These are phyloP conservation scores for Ensete glaucum DNA, from an alignment of 176 grass and related monocot genomes.

Conservation along the genomic window DNA sequence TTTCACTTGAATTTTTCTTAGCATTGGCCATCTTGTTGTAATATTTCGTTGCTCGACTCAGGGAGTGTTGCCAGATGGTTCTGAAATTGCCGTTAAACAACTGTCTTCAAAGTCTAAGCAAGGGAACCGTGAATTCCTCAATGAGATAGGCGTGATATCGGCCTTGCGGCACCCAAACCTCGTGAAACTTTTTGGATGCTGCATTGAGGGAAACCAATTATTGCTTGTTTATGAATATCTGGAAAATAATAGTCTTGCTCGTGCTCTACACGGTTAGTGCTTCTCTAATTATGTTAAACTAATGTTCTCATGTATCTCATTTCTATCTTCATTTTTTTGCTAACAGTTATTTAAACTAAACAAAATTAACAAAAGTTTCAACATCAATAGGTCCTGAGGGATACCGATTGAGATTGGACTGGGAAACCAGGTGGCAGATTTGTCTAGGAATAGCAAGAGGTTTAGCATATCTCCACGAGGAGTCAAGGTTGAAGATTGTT, in stretches of 20 bases:
- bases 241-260: slow-evolving; percentile 20
- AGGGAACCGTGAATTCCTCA: slow-evolving; percentile 16
- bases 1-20: not conserved
- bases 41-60: not conserved
- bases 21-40: not conserved
- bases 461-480: slow-evolving; percentile 82
- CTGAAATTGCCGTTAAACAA: slow-evolving; percentile 10
- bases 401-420: slow-evolving; percentile 53
- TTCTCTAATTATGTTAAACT: not conserved
- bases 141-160: slow-evolving; percentile 15
- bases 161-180: slow-evolving; percentile 15
- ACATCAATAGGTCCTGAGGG: slow-evolving; percentile 37
- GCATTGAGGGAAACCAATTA: slow-evolving; percentile 12
- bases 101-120: slow-evolving; percentile 17
- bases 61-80: slow-evolving; percentile 11
- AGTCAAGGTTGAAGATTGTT: slow-evolving; percentile 73
- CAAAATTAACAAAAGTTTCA: not conserved
- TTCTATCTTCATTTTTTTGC: not conserved
- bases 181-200: slow-evolving; percentile 7
- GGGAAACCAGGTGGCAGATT: slow-evolving; percentile 59
- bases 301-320: too few relatives aligned
- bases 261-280: slow-evolving; percentile 3
- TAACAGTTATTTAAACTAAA: not conserved
- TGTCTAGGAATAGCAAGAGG: slow-evolving; percentile 80
- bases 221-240: slow-evolving; percentile 12